Evolutionary conservation across 139 green algal species (phyloP), one percentile per base, ranked within the genome.

Genomic region (Axilococcus clingmanii): DNA sequence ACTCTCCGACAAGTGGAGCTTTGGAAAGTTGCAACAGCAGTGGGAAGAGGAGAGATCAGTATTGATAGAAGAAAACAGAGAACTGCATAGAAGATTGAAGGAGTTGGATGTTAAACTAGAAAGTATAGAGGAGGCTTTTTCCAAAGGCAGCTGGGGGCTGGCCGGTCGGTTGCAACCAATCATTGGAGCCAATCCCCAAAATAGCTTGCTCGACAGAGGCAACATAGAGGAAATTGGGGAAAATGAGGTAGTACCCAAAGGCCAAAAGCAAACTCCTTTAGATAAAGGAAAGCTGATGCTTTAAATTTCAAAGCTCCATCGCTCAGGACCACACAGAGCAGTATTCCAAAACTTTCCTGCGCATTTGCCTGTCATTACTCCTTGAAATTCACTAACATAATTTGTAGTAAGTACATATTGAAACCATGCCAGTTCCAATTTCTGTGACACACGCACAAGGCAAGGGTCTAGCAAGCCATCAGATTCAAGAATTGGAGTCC

Each of bases 1-100:
- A 24, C 45, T 79, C 14, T n/a, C 17, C 5, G 51, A 75, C 29
- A 74, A 78, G 22, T 44, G 23, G 41, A 30, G 12, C 9, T 12
- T 23, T 9, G 12, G 9, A 30, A 32, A 49, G 9, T 49, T 30
- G 41, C 41, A 32, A 17, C 41, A 32, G 41, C 9, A 12, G 41
- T 49, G 12, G 41, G 12, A 49, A 9, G 12, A 32, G 41, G 9
- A 49, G 23, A n/a, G n/a, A n/a, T n/a, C n/a, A n/a, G n/a, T n/a
- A n/a, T n/a, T 12, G 12, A 12, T 17, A 32, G 11, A 9, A 32
- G 24, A 12, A 30, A 12, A 12, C 12, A 30, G 41, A 30, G 9
- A 35, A 30, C 23, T 49, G 12, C 27, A 30, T 30, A 32, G 25
- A 8, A 49, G 24, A 49, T 49, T 49, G 41, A 49, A 49, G 12